phyloP scores from a whole-genome alignment of 225 moss, liverwort and hornwort genomes.

The Ulota crispa region DNA sequence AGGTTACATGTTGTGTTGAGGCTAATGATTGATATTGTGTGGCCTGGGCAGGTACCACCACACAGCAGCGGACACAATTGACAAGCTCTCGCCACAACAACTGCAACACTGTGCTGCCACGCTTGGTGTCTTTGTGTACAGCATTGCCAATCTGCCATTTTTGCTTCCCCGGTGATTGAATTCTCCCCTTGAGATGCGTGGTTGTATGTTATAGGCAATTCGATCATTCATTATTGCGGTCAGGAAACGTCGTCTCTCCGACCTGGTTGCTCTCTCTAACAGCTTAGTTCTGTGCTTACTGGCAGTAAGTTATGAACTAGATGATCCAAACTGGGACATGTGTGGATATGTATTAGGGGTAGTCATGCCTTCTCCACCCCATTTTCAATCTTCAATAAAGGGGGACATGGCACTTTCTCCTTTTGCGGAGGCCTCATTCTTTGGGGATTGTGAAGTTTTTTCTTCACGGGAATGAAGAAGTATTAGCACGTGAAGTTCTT shows the following conservation, averaged over 20 bases:
- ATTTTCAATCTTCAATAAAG: too few species aligned
- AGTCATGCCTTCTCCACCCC: too few species aligned
- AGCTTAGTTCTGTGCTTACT: neutral
- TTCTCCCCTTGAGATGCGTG: neutral
- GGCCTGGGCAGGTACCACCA: constrained; percentile 73
- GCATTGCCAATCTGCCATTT: constrained; percentile 66
- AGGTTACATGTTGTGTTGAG: neutral
- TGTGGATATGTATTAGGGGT: too few species aligned
- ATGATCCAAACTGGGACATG: neutral
- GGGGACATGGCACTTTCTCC: too few species aligned
- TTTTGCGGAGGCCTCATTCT: too few species aligned
- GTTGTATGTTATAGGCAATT: neutral
- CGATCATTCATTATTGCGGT: neutral
- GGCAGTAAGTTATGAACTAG: neutral
- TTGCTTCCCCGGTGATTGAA: constrained; percentile 68
- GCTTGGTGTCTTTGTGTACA: constrained; percentile 66
- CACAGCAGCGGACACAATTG: constrained; percentile 83
- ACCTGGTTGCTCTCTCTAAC: neutral
- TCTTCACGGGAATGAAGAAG: too few species aligned
- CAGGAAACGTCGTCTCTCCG: neutral
- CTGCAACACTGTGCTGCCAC: constrained; percentile 78
- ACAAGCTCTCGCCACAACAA: constrained; percentile 77
- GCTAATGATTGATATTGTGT: neutral
- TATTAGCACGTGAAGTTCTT: too few species aligned
- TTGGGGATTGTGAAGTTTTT: too few species aligned